Evolutionary conservation across 2,329 filamentous ascomycete genomes (phyloP).

Genomic region (Pseudophaeomoniella oleicola): DNA sequence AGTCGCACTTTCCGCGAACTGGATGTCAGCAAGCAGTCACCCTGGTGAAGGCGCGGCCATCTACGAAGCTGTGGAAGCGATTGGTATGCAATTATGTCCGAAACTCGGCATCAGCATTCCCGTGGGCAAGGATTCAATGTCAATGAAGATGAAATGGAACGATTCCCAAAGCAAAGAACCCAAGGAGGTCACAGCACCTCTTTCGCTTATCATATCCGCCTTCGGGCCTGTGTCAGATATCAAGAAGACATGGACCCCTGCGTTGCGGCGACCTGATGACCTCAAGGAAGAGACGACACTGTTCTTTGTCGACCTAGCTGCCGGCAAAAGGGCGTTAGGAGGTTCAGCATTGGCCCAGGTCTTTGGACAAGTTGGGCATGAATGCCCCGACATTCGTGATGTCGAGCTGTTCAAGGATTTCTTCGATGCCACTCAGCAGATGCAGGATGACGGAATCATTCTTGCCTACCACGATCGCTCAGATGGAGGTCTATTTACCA

Average conservation of each 20-base stretch:
- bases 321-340: constrained; percentile 66
- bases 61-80: constrained; percentile 85
- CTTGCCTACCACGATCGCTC: constrained; percentile 91
- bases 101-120: constrained; percentile 84
- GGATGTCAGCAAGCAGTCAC: constrained; percentile 96
- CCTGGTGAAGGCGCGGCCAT: constrained; percentile 82
- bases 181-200: constrained; percentile 81
- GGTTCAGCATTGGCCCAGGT: constrained; percentile 85
- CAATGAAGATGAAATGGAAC: constrained; percentile 96
- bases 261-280: constrained; percentile 67
- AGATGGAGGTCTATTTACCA: constrained; percentile 82
- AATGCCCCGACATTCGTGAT: constrained; percentile 75
- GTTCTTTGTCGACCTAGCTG: constrained; percentile 80
- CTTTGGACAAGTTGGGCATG: constrained; percentile 70
- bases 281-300: constrained; percentile 80
- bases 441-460: constrained; percentile 56
- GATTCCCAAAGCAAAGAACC: constrained; percentile 49
- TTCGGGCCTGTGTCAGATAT: constrained; percentile 76
- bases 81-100: constrained; percentile 84
- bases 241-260: constrained; percentile 83
- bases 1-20: constrained; percentile 87
- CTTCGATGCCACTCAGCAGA: constrained; percentile 67
- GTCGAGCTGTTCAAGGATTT: constrained; percentile 71
- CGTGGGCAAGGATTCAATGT: constrained; percentile 95
- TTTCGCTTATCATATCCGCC: constrained; percentile 82